phyloP scores from a whole-genome alignment of 2,329 filamentous ascomycete species.

The Ambrosiella cleistominuta region DNA sequence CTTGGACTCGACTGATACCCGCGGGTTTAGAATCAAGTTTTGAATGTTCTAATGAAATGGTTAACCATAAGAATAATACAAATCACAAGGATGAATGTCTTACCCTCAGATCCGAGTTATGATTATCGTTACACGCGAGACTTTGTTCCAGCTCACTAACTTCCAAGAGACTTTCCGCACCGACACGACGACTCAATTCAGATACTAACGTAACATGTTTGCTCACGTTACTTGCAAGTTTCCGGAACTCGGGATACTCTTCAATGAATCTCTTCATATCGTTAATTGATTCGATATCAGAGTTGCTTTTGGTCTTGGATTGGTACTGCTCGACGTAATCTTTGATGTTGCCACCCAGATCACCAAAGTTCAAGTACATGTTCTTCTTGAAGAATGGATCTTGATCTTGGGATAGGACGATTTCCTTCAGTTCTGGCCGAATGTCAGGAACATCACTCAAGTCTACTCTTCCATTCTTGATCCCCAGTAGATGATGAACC shows the following conservation, averaged over 20 bases:
- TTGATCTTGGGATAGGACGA: constrained; percentile 89
- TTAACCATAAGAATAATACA: background rate
- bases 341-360: constrained; percentile 89
- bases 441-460: constrained; percentile 70
- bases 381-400: constrained; percentile 98
- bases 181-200: constrained; percentile 77
- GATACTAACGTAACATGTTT: constrained; percentile 95
- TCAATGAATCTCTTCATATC: constrained; percentile 99
- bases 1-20: constrained; percentile 66
- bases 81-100: constrained; percentile 13
- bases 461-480: constrained; percentile 87
- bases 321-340: constrained; percentile 98
- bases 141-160: constrained; percentile 96
- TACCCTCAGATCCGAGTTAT: constrained; percentile 78
- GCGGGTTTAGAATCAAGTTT: constrained; percentile 62
- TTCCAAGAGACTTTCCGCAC: constrained; percentile 74
- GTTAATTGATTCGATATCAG: constrained; percentile 88
- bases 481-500: constrained; percentile 91
- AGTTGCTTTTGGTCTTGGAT: constrained; percentile 87
- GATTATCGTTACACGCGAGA: constrained; percentile 90
- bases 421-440: constrained; percentile 74
- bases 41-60: constrained; percentile 49
- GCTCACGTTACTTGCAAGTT: constrained; percentile 92
- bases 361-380: constrained; percentile 96
- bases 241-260: constrained; percentile 94